Conservation (phyloP, 257 asterid genomes). For the Solanum ahanhuiri region DNA sequence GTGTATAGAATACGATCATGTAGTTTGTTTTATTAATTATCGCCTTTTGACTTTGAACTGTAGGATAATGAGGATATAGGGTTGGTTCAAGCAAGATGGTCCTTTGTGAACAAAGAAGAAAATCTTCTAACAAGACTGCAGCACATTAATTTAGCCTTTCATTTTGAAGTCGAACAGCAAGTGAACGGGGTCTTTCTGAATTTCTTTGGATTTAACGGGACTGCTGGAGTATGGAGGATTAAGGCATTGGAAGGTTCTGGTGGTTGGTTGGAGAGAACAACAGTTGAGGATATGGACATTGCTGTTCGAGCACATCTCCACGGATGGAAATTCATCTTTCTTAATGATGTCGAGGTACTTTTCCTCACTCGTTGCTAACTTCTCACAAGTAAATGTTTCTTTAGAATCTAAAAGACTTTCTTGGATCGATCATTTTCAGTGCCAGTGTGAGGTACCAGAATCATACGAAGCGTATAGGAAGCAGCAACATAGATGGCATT, state of each 20-base stretch:
- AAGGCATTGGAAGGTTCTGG: slow-evolving; percentile 93
- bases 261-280: slow-evolving; percentile 96
- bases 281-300: slow-evolving; percentile 97
- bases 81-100: slow-evolving; percentile 95
- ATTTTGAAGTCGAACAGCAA: slow-evolving; percentile 96
- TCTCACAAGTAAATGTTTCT: neutral
- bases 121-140: slow-evolving; percentile 81
- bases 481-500: slow-evolving; percentile 98
- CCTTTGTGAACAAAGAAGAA: slow-evolving; percentile 92
- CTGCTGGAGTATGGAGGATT: slow-evolving; percentile 97
- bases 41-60: slow-evolving; percentile 7
- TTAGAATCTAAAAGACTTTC: neutral
- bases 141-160: slow-evolving; percentile 82
- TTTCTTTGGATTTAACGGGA: slow-evolving; percentile 96
- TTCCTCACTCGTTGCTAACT: neutral
- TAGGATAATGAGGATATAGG: slow-evolving; percentile 91
- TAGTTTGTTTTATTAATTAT: neutral
- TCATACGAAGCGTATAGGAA: slow-evolving; percentile 90
- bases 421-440: slow-evolving; percentile 24
- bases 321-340: slow-evolving; percentile 91
- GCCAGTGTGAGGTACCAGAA: slow-evolving; percentile 92
- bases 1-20: neutral
- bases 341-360: slow-evolving; percentile 85
- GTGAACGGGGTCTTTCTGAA: slow-evolving; percentile 75
- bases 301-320: slow-evolving; percentile 97